Evolutionary conservation across 768 basidiomycete species (phyloP).

Genomic region (Russula earlei): DNA sequence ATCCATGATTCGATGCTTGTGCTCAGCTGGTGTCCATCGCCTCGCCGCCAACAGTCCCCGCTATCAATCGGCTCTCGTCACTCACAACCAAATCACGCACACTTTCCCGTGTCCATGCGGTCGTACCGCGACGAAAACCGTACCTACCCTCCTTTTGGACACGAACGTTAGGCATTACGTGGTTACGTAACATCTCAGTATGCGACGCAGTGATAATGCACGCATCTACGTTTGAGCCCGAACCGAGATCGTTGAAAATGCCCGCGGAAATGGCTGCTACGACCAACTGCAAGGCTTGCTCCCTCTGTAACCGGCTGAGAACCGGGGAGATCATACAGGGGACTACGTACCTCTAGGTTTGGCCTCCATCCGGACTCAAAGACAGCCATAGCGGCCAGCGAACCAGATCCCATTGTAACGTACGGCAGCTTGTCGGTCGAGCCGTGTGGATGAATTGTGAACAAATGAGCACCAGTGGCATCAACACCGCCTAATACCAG

Average conservation of each 20-base stretch:
- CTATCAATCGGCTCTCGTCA: slow-evolving; percentile 52
- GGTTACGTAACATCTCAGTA: slow-evolving; percentile 92
- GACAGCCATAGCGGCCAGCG: slow-evolving; percentile 95
- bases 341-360: slow-evolving; percentile 58
- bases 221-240: slow-evolving; percentile 97
- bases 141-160: slow-evolving; percentile 63
- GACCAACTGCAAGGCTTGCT: slow-evolving; percentile 75
- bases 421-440: slow-evolving; percentile 98
- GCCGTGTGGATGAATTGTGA: slow-evolving; percentile 93
- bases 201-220: slow-evolving; percentile 82
- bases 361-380: slow-evolving; percentile 84
- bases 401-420: slow-evolving; percentile 97
- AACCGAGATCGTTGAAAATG: slow-evolving; percentile 99
- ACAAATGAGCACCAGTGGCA: slow-evolving; percentile 84
- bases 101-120: slow-evolving; percentile 77
- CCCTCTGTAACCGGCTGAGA: slow-evolving; percentile 39
- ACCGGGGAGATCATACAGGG: neutral
- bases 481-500: slow-evolving; percentile 98
- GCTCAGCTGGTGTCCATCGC: slow-evolving; percentile 73
- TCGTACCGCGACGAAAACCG: slow-evolving; percentile 76
- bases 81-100: slow-evolving; percentile 62
- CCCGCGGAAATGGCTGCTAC: slow-evolving; percentile 84
- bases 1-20: neutral
- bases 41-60: slow-evolving; percentile 36
- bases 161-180: slow-evolving; percentile 83